A percentile compares a stretch with the other conserved stretches of the same genome.
Conservation (phyloP, 352 stramenopile genomes). For the Globisporangium cederbergense region DNA sequence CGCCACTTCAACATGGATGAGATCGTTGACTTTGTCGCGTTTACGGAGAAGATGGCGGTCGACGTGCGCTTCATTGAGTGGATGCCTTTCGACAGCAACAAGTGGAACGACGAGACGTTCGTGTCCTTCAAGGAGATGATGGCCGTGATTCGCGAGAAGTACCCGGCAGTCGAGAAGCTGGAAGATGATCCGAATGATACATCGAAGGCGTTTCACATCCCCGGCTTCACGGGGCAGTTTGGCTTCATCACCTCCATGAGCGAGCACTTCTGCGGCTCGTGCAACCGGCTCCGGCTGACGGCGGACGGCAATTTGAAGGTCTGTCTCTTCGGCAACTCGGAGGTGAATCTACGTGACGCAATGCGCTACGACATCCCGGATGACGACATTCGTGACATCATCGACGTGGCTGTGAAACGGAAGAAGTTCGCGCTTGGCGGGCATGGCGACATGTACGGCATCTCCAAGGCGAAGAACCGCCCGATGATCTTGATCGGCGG, state of each 20-base stretch:
- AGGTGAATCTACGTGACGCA: constrained; percentile 91
- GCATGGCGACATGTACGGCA: constrained; percentile 92
- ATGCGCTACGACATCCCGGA: constrained; percentile 79
- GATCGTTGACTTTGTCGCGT: constrained; percentile 92
- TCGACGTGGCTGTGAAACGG: constrained; percentile 87
- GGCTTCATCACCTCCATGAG: constrained; percentile 99
- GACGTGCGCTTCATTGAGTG: constrained; percentile 99
- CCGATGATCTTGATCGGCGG: constrained; percentile 98
- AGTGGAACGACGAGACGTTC: constrained; percentile 92
- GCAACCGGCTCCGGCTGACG: constrained; percentile 96
- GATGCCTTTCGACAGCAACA: constrained; percentile 99
- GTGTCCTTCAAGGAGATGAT: constrained; percentile 94
- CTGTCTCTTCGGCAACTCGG: constrained; percentile 95
- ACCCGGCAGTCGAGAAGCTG: constrained; percentile 50
- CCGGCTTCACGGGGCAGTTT: constrained; percentile 66
- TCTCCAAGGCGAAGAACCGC: constrained; percentile 91
- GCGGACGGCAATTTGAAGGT: constrained; percentile 95
- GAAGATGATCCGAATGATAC: constrained; percentile 91
- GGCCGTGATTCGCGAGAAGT: constrained; percentile 34
- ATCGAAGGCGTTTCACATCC: constrained; percentile 91
- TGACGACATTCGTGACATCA: constrained; percentile 83
- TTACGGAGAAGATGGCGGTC: constrained; percentile 83
- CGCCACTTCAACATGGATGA: constrained; percentile 95
- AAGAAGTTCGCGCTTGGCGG: constrained; percentile 95
- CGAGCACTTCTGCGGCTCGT: constrained; percentile 96